Base-by-base conservation (phyloP, 352 stramenopile species). In the Globisporangium orthogonon region DNA sequence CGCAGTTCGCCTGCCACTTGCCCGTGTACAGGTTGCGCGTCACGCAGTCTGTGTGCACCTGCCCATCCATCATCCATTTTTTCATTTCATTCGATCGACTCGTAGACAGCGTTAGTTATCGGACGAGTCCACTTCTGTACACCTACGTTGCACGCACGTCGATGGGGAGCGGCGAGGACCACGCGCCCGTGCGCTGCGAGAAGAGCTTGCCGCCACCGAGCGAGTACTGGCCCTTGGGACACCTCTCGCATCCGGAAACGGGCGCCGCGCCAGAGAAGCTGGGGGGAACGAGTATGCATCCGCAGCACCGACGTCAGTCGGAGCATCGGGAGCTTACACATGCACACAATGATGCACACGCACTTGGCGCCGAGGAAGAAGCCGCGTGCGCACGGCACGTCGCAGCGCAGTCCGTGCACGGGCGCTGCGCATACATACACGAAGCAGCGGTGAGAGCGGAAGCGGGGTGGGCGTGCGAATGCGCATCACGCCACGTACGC, bases 351-450 rank as follows among this genome's bases (percentile, higher is more conserved):
- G 18, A 61, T 29, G 7, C 4, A 41, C 14, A 78, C 78, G 52
- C 72, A 91, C 80, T 94, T 91, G 62, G 76, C 81, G 17, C 80
- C 83, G 9, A 94, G 78, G 48, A 83, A 88, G 46, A 70, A 87
- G 35, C 83, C 83, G 2, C 71, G 76, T 17, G 83, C 78, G 58
- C 83, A 94, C 43, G 76, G 61, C 10, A 94, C 66, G 59, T 91
- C 78, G 50, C 83, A 94, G 13, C 76, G 77, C 29, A 94, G 70
- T 3, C 70, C 70, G 39, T 75, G 69, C 30, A 94, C 80, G 31
- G 81, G 81, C 37, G 81, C 80, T 93, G 63, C 23, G 58, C 0
- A 35, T 5, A 29, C 13, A n/a, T 5, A 29, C 13, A n/a, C 3
- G 17, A 15, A 17, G 23, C 11, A 11, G 6, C 3, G 10, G 7